Base-by-base conservation (phyloP, 2,329 filamentous ascomycete species). In the Cryphonectria naterciae region DNA sequence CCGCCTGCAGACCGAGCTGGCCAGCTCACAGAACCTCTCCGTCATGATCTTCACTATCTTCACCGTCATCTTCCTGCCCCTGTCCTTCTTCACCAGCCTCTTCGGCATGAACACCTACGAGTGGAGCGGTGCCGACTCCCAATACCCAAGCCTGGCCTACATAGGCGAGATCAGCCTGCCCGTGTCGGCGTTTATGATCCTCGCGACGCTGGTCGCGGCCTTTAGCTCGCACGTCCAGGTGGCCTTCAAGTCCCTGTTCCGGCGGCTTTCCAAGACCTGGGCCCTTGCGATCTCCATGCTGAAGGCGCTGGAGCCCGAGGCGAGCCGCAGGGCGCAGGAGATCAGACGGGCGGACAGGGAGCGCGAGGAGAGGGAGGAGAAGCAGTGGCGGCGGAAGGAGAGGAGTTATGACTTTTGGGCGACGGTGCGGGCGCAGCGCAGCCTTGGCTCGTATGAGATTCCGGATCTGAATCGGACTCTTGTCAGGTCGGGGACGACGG, bases 21-120 rank as follows among this genome's bases (percentile, higher is more conserved):
- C 89, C 0, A 87, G 86, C 70, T 85, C 86, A 11, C 89, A 91
- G 77, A 89, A 87, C 69, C 82, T 88, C 35, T 88, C 88, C 22
- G 85, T 91, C 70, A 89, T 91, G 86, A 89, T 91, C 73, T 91
- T 91, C 77, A 91, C 88, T 11, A 88, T 84, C 0, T 88, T 88
- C 70, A 88, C 87, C 13, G 86, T 91, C 70, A 88, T 91, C 28
- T 91, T 90, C 79, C 79, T 91, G 1, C 89, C 89, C 0, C 77
- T 91, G 7, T 88, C 86, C 25, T 91, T 91, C 80, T 91, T 91
- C 77, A 91, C 89, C 0, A 86, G 87, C 2, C 76, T 91, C 0
- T 91, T 91, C 68, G 88, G 89, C 68, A 91, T 91, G 85, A 91
- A 91, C 74, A 88, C 87, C 2, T 80, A 78, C 4, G 88, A 91